Percentiles rank a stretch among this genome's conserved stretches.
phyloP scores from a whole-genome alignment of 805 yeast species.

The Wickerhamiella azyma region DNA sequence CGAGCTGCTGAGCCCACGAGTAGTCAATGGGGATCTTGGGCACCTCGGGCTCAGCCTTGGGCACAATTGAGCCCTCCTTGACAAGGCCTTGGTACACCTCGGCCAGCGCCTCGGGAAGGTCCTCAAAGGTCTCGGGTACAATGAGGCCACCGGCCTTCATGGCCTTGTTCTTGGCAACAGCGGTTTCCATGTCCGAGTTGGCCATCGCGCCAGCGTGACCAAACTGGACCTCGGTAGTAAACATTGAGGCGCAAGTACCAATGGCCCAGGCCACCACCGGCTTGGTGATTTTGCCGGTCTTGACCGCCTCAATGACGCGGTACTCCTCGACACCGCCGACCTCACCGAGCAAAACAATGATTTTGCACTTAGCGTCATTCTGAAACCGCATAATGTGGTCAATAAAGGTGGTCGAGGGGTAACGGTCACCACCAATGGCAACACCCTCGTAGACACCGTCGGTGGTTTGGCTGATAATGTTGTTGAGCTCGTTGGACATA shows the following conservation, averaged over 20 bases:
- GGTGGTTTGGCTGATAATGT: constrained; percentile 33
- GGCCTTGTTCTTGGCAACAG: constrained; percentile 50
- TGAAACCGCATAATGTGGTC: constrained; percentile 54
- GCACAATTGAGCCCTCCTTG: constrained; percentile 27
- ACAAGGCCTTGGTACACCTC: constrained; percentile 68
- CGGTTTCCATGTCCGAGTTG: constrained; percentile 58
- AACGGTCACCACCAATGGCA: constrained; percentile 63
- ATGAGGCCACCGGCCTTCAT: constrained; percentile 89
- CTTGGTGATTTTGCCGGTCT: constrained; percentile 47
- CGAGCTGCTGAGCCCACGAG: constrained; percentile 37
- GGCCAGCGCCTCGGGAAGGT: constrained; percentile 29
- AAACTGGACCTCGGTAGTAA: constrained; percentile 46
- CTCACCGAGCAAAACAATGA: constrained; percentile 53
- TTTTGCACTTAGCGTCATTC: constrained; percentile 51
- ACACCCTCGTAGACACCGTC: constrained; percentile 42
- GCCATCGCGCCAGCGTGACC: constrained; percentile 66
- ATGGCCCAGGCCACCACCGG: constrained; percentile 63
- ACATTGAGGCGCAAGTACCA: constrained; percentile 58
- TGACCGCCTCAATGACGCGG: constrained; percentile 56
- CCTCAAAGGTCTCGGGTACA: constrained; percentile 64
- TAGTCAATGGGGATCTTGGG: constrained; percentile 37
- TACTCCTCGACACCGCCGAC: constrained; percentile 65
- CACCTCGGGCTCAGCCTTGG: constrained; percentile 31
- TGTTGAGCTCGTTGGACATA: constrained; percentile 36
- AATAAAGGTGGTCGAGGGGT: constrained; percentile 59